Base-by-base conservation (phyloP, 768 basidiomycete species). In the Lentinula raphanica region DNA sequence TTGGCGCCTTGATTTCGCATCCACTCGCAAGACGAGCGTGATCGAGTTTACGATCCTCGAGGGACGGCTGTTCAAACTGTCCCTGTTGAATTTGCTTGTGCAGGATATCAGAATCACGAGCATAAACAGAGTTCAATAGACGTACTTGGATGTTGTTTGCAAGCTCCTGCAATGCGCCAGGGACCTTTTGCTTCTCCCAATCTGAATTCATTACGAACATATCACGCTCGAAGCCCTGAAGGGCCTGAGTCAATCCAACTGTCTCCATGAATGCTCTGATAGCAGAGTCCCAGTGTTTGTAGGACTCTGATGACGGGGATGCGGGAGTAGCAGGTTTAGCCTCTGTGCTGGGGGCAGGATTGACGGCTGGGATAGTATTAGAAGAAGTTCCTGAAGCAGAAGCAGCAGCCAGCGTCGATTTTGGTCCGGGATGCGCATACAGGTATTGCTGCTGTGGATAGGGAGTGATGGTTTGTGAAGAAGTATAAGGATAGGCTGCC, bases 31-130 rank as follows among this genome's bases (percentile, higher is more conserved):
- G 66, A 56, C 81, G 79, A 32, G 86, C 69, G 62, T 88, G 85
- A 39, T 83, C 79, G 1, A 88, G 72, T 65, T 88, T 92, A 44
- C 89, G 79, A 58, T 86, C 81, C n/a, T 88, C 86, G 11, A 91
- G 67, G 7, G 78, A 61, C 19, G 67, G 68, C 28, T 72, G 70
- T 12, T 49, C 39, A 39, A 21, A 54, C 56, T 23, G 62, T 55
- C 54, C 28, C 13, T 39, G 45, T 59, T 68, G 64, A 31, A 54
- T 66, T 50, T 69, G 60, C 75, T 70, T 59, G 64, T 72, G 71
- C 50, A 55, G 12, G 46, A 38, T 32, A 25, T 49, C 21, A 12
- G 25, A 19, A 46, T 8, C 27, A 21, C 25, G 54, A 15, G 63
- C 32, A 32, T 2, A 49, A 45, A 19, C 42, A 23, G 19, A 44